Base-by-base conservation (phyloP, 192 early-diverging fungal species). In the Coemansia sp. region DNA sequence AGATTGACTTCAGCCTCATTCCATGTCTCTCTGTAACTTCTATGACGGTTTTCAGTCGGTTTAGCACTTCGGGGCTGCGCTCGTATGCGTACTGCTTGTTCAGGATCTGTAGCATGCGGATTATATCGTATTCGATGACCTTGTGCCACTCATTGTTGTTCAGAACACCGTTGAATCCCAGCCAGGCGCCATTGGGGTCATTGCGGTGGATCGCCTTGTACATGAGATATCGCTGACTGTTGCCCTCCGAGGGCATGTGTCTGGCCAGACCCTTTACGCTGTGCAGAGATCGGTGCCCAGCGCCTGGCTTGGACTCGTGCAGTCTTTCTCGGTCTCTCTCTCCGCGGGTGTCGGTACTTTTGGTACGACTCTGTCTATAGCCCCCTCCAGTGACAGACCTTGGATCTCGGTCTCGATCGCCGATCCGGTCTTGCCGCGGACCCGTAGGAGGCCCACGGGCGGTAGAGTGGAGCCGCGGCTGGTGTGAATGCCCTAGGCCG, bases 81-180 rank as follows among this genome's bases (percentile, higher is more conserved):
- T 82, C 74, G 28, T 68, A 82, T 0, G 61, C 38, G 34, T 70
- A 82, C 61, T 76, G 70, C 57, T 70, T 64, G 42, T 82, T 82
- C 6, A 76, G 64, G 10, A 59, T 20, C 33, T 72, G 73, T 56
- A 82, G 21, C 11, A 68, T 58, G 4, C 66, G 73, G n/a, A 53
- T 42, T 11, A 82, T 47, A 20, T 82, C 79, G 28, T 70, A 53
- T 21, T 82, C 79, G 2, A 64, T 64, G 10, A 82, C 47, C 16
- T 43, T 56, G 34, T 47, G 26, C 79, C 74, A 82, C 12, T 73
- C 73, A 0, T 47, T 36, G 65, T 61, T 57, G 18, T 45, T 53
- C 5, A 61, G 26, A 12, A 81, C 60, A 3, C 64, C 66, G 34
- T 68, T 63, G 41, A 81, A 75, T 34, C 64, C 62, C 3, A 33